Evolutionary conservation across 495 filamentous ascomycete species (phyloP).

Genomic region (Neurospora pannonica): DNA sequence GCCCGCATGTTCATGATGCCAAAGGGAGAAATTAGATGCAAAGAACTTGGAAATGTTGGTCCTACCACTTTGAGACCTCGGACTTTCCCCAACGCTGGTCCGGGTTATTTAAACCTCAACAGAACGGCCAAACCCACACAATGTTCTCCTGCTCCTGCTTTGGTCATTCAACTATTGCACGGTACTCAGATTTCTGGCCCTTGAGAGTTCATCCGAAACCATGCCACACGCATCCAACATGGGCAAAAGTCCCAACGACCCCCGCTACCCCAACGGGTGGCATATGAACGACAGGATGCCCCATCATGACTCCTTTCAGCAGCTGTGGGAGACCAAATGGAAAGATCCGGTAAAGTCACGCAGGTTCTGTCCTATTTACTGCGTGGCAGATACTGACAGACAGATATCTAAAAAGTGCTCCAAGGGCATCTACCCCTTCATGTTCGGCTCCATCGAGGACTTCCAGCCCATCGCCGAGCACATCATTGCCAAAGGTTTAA

Average conservation of each 20-base stretch:
- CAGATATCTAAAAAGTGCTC: constrained; percentile 6
- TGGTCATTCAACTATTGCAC: background rate
- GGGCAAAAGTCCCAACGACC: background rate
- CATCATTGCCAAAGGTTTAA: constrained; percentile 34
- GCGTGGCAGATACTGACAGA: background rate
- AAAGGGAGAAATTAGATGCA: background rate
- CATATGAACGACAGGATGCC: background rate
- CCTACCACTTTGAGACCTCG: background rate
- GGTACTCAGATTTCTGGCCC: background rate
- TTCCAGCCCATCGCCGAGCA: constrained; percentile 55
- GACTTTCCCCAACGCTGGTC: background rate
- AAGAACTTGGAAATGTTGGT: background rate
- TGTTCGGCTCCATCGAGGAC: constrained; percentile 53
- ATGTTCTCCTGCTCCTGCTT: background rate
- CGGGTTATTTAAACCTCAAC: background rate
- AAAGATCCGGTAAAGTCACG: constrained; percentile 43
- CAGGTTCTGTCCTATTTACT: background rate
- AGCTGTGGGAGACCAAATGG: constrained; percentile 70
- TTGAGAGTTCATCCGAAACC: background rate
- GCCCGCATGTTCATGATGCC: background rate
- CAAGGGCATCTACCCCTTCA: constrained; percentile 66
- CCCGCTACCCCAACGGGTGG: background rate
- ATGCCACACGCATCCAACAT: background rate
- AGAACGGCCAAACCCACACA: background rate
- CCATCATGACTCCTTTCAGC: constrained; percentile 58